A percentile compares a stretch with the other conserved stretches of the same genome.
phyloP scores from a whole-genome alignment of 164 flowering plant species.

The Amborella trichopoda region DNA sequence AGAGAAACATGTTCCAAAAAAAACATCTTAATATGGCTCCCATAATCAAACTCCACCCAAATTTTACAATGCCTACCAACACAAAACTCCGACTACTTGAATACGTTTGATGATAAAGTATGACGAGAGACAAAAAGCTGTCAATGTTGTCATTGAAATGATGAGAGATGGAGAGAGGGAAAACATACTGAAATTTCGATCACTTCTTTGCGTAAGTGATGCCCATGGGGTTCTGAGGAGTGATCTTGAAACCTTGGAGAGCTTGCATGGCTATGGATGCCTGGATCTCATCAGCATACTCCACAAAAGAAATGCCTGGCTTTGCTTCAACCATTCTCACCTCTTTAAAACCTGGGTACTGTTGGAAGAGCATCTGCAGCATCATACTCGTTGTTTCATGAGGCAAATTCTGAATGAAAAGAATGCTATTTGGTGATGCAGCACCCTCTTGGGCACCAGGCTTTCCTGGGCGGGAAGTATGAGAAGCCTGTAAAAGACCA shows the following conservation, averaged over 20 bases:
- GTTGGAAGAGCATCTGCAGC: conserved; percentile 77
- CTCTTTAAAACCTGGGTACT: conserved; percentile 88
- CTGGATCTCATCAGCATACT: conserved; percentile 78
- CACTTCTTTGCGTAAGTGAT: conserved; percentile 81
- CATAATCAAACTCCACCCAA: too few species aligned
- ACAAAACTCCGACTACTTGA: too few species aligned
- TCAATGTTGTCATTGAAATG: too few species aligned
- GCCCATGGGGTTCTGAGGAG: conserved; percentile 71
- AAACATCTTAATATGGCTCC: too few species aligned
- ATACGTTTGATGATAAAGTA: too few species aligned
- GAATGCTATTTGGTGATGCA: conserved; percentile 74
- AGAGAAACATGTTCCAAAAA: too few species aligned
- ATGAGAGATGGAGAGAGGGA: too few species aligned
- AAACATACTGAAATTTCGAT: conserved; percentile 2
- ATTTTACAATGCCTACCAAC: too few species aligned
- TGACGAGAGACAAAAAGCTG: too few species aligned
- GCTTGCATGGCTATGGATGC: conserved; percentile 80
- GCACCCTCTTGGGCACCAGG: conserved; percentile 37
- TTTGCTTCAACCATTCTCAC: conserved; percentile 89
- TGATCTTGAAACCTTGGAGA: conserved; percentile 87
- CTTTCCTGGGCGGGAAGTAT: conserved; percentile 37
- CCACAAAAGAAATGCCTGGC: conserved; percentile 99
- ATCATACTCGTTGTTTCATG: conserved; percentile 70
- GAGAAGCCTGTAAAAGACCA: conserved; percentile 36
- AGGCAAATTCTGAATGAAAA: conserved; percentile 88